These are phyloP conservation scores for Lepidium africanum DNA, from an alignment of 345 rosid genomes.

Conservation along the genomic window DNA sequence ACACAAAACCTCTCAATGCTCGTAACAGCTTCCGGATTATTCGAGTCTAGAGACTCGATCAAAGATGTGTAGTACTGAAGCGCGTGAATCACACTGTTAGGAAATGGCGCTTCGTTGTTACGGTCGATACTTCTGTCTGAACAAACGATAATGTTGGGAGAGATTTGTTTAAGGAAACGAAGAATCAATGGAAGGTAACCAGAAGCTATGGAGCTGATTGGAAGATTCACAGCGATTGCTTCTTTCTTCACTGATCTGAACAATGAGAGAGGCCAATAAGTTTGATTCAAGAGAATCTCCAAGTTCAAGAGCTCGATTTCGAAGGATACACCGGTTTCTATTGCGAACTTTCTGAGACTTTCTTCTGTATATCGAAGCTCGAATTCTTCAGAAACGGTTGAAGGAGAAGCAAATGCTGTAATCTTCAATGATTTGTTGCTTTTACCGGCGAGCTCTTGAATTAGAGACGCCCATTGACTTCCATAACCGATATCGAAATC, in stretches of 20 bases:
- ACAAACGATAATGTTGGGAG: slow-evolving; percentile 75
- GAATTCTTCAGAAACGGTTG: slow-evolving; percentile 35
- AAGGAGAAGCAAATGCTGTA: slow-evolving; percentile 62
- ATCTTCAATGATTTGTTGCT: slow-evolving; percentile 48
- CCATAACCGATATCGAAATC: slow-evolving; percentile 86
- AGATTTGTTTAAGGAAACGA: slow-evolving; percentile 60
- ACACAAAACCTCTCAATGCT: slow-evolving; percentile 70
- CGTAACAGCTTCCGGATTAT: slow-evolving; percentile 40
- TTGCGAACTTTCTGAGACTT: slow-evolving; percentile 54
- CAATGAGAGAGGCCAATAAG: slow-evolving; percentile 10
- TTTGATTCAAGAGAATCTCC: slow-evolving; percentile 39
- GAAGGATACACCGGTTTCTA: slow-evolving; percentile 41
- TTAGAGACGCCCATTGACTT: slow-evolving; percentile 83
- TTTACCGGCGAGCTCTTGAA: slow-evolving; percentile 69
- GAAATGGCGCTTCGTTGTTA: slow-evolving; percentile 52
- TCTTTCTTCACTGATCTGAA: slow-evolving; percentile 42
- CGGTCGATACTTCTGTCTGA: slow-evolving; percentile 70
- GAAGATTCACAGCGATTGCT: slow-evolving; percentile 67
- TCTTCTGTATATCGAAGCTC: slow-evolving; percentile 65
- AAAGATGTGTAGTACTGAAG: slow-evolving; percentile 51
- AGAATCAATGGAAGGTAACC: slow-evolving; percentile 48
- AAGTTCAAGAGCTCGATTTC: slow-evolving; percentile 53
- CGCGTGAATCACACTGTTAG: slow-evolving; percentile 55
- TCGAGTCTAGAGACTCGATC: slow-evolving; percentile 73
- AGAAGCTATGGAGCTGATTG: slow-evolving; percentile 43